These are phyloP conservation scores for Clavispora phyllophila DNA, from an alignment of 805 yeast species.

Conservation along the genomic window DNA sequence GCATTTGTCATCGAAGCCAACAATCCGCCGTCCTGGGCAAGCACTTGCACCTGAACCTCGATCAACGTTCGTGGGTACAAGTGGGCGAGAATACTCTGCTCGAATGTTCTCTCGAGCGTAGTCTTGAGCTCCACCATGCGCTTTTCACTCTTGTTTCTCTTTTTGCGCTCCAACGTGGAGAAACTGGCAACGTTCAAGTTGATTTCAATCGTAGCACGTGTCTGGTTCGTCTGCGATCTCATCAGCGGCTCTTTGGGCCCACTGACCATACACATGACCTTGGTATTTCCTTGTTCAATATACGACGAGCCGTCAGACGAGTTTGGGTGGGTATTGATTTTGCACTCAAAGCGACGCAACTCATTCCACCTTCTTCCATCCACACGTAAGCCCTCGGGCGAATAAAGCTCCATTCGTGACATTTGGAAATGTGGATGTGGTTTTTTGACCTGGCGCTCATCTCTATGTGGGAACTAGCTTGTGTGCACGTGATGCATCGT, in stretches of 20 bases:
- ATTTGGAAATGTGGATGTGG: slow-evolving; percentile 21
- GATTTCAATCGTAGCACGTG: slow-evolving; percentile 56
- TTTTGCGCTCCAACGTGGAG: slow-evolving; percentile 70
- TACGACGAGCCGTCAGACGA: slow-evolving; percentile 90
- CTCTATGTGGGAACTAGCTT: neutral
- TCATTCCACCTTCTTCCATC: slow-evolving; percentile 98
- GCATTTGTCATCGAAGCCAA: slow-evolving; percentile 79
- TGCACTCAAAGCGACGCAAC: slow-evolving; percentile 73
- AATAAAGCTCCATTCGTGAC: slow-evolving; percentile 77
- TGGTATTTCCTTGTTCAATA: slow-evolving; percentile 88
- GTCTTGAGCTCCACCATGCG: slow-evolving; percentile 64
- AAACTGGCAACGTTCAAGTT: slow-evolving; percentile 74
- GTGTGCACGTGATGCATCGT: neutral
- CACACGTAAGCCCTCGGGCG: slow-evolving; percentile 89
- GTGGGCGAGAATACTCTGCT: slow-evolving; percentile 66
- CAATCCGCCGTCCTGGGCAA: slow-evolving; percentile 88
- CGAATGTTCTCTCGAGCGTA: slow-evolving; percentile 63
- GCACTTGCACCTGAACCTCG: slow-evolving; percentile 67
- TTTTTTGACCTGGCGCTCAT: neutral
- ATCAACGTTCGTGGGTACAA: slow-evolving; percentile 81
- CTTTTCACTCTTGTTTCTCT: slow-evolving; percentile 62
- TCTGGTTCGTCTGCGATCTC: slow-evolving; percentile 46
- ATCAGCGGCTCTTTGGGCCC: slow-evolving; percentile 85
- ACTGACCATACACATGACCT: slow-evolving; percentile 74
- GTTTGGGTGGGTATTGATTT: slow-evolving; percentile 81